A percentile compares a stretch with the other conserved stretches of the same genome.
These are phyloP conservation scores for Vitis cinerea DNA, from an alignment of 164 flowering plant species.

Conservation along the genomic window DNA sequence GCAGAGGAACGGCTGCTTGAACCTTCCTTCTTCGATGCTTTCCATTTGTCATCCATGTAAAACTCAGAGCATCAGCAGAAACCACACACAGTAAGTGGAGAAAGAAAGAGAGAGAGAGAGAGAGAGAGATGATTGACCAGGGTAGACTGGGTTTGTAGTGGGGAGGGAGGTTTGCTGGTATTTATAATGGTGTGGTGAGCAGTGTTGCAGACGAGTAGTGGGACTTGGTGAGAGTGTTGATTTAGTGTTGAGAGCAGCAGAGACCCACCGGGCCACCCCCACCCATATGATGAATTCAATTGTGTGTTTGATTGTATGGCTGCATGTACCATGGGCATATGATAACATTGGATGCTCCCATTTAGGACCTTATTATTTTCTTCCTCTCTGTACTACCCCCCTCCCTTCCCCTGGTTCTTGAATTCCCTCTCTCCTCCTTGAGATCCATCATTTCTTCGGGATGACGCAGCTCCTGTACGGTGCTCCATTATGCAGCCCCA, in stretches of 20 bases:
- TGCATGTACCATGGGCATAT: no score
- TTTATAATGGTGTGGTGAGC: background rate
- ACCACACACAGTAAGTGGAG: background rate
- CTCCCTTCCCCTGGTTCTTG: no score
- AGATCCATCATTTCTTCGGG: slow-evolving; percentile 16
- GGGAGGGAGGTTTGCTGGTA: background rate
- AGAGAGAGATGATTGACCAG: background rate
- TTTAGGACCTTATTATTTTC: no score
- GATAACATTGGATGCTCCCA: no score
- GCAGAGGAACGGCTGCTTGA: slow-evolving; percentile 9
- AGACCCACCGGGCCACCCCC: background rate
- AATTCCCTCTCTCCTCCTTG: background rate
- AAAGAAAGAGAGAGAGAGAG: background rate
- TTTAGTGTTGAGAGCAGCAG: background rate
- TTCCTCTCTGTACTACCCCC: no score
- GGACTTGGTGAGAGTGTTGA: background rate
- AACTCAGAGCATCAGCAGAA: slow-evolving; percentile 6
- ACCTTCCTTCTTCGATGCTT: slow-evolving; percentile 33
- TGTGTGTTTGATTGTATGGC: no score
- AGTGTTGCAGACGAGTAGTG: background rate
- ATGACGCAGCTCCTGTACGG: slow-evolving; percentile 12
- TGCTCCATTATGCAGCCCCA: slow-evolving; percentile 8
- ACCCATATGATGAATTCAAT: no score
- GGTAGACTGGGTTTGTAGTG: no score
- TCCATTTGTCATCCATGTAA: slow-evolving; percentile 47